Evolutionary conservation across 768 basidiomycete genomes (phyloP), one percentile per base, ranked within the genome.

Genomic region (Kwoniella shandongensis): DNA sequence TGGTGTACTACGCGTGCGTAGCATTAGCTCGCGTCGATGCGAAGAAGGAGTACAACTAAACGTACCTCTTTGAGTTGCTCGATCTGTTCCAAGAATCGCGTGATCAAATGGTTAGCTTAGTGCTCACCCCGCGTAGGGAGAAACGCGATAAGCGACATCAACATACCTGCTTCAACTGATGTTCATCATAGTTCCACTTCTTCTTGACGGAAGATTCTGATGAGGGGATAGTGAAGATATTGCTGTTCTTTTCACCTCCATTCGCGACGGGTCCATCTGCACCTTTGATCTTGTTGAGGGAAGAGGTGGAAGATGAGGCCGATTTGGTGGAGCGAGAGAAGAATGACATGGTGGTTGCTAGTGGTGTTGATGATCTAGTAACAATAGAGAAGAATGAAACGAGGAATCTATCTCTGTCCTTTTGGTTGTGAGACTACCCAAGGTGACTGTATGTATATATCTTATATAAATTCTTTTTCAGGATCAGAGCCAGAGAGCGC

Each of bases 171-270:
- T 78, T 76, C 15, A 78, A 65, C 72, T 91, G 88, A 55, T 82
- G 83, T 4, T 83, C 81, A 6, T 85, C 80, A 73, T 91, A 89
- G 3, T 79, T 75, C 63, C 83, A 77, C 4, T 86, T 88, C 23
- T 69, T 80, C 22, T 88, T 72, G 17, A 80, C 74, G 0, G 82
- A 84, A 1, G 79, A 45, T 5, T 66, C 84, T 1, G 78, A 75
- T 2, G 80, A 81, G 1, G 88, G 88, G 1, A 69, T 67, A 2
- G 82, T 84, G 64, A 86, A 78, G 39, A 89, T 79, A 25, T 78
- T 59, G 41, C 23, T 13, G 40, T n/a, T 42, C 32, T 44, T 17
- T 29, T n/a, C 18, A 12, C 39, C 45, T 25, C 29, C 48, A 26
- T 52, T 40, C 12, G 35, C 44, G 25, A 40, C 49, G 1, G 36